Base-by-base conservation (phyloP, 495 filamentous ascomycete species). In the Aeminium ludgeri region DNA sequence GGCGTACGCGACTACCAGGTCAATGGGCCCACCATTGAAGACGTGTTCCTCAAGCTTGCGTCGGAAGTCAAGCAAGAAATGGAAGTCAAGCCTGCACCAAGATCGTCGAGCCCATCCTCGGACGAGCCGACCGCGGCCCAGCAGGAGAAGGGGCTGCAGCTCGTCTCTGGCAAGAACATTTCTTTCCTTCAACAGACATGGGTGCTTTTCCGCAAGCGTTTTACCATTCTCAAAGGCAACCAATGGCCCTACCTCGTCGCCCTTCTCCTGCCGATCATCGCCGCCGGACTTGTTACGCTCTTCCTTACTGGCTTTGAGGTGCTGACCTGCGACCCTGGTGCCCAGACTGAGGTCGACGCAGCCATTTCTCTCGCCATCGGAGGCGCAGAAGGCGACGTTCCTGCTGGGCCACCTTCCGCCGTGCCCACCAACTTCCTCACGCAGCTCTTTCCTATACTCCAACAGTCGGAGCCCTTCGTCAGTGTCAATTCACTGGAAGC, bases 41-140 rank as follows among this genome's bases (percentile, higher is more conserved):
- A 60, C 34, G 44, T 89, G 0, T 93, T 93, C 57, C 59, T 91
- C 41, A 80, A 81, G 43, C 67, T 91, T 25, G 83, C 82, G 1
- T 78, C 80, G 40, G 81, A 87, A 53, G 61, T 55, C 10, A 52
- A 48, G 18, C 46, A 48, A 16, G 54, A 56, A 31, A 38, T 54
- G 17, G 45, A 43, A n/a, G 16, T 41, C 13, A 43, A 46, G 16
- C 35, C 40, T 4, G 37, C 43, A 17, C 29, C 19, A 12, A 12
- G 11, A 6, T 15, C 34, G 12, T 34, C 31, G 12, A 17, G 29
- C 11, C 41, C 48, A 3, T 34, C 15, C 5, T 33, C 40, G 18
- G 47, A 38, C 37, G 45, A 51, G 10, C 5, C 15, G 8, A 35
- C 38, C 13, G 31, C 23, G 0, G 30, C 16, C 5, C n/a, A 33